Evolutionary conservation across 1,139 yeast genomes (phyloP).

Genomic region (Arxiozyma bovina): DNA sequence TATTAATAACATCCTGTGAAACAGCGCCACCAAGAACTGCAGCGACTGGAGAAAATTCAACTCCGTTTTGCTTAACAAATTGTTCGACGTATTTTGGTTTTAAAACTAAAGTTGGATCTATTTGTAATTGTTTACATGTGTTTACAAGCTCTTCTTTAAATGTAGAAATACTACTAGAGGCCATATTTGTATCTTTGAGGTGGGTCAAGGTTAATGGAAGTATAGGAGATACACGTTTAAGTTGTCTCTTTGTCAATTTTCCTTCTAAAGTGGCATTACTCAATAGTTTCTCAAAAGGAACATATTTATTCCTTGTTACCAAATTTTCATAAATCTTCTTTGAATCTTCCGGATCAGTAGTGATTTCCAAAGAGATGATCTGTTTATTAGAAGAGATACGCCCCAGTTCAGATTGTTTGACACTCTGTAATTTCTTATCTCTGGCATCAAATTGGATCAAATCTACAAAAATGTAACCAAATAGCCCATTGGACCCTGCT

Average conservation of each 20-base stretch:
- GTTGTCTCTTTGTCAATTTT: slow-evolving; percentile 46
- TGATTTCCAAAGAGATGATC: slow-evolving; percentile 40
- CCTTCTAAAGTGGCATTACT: slow-evolving; percentile 34
- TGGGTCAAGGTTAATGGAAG: slow-evolving; percentile 56
- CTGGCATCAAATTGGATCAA: slow-evolving; percentile 49
- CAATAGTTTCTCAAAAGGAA: slow-evolving; percentile 35
- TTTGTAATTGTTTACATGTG: slow-evolving; percentile 35
- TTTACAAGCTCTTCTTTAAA: slow-evolving; percentile 29
- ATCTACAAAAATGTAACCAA: slow-evolving; percentile 76
- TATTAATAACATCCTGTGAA: slow-evolving; percentile 86
- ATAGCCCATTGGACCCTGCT: slow-evolving; percentile 67
- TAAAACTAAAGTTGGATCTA: slow-evolving; percentile 33
- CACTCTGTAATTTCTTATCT: slow-evolving; percentile 45
- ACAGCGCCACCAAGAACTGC: slow-evolving; percentile 86
- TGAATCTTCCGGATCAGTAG: slow-evolving; percentile 34
- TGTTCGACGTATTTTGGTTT: slow-evolving; percentile 35
- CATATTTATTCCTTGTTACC: slow-evolving; percentile 48
- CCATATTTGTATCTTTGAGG: slow-evolving; percentile 24
- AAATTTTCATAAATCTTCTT: slow-evolving; percentile 41
- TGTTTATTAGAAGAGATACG: slow-evolving; percentile 41
- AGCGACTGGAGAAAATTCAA: slow-evolving; percentile 77
- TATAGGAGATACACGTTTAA: slow-evolving; percentile 49
- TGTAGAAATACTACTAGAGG: slow-evolving; percentile 4
- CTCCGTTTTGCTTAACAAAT: slow-evolving; percentile 44
- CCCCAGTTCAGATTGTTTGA: slow-evolving; percentile 41